phyloP scores from a whole-genome alignment of 495 filamentous ascomycete species.

The Haplographium delicatum region DNA sequence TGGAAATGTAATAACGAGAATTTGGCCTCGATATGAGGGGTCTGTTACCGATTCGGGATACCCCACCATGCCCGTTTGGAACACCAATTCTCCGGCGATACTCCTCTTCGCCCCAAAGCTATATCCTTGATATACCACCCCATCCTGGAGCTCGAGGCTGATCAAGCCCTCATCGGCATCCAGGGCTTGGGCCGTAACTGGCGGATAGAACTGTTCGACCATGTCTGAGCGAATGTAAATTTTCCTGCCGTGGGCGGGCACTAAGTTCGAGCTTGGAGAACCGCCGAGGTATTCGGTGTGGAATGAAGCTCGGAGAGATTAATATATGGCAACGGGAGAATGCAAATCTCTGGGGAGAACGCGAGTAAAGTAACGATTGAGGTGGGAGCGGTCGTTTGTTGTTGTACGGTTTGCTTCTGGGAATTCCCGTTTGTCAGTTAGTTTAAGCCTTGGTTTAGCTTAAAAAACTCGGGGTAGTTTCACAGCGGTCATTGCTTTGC shows the following conservation, averaged over 20 bases:
- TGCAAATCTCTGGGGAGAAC: no score
- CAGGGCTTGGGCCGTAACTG: constrained; percentile 48
- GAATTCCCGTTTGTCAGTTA: no score
- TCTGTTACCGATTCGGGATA: constrained; percentile 95
- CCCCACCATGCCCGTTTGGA: constrained; percentile 99
- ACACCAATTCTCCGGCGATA: constrained; percentile 92
- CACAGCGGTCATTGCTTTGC: no score
- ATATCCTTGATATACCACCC: constrained; percentile 80
- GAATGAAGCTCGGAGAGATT: no score
- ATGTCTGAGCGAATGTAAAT: constrained; percentile 22
- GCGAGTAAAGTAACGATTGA: no score
- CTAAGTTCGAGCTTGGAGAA: no score
- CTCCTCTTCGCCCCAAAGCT: constrained; percentile 93
- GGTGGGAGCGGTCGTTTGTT: no score
- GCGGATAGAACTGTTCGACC: constrained; percentile 42
- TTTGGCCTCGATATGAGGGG: constrained; percentile 88
- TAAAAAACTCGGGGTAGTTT: no score
- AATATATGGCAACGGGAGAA: no score
- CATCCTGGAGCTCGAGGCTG: constrained; percentile 87
- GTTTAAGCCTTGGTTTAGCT: no score
- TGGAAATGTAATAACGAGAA: constrained; percentile 86
- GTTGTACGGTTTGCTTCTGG: no score
- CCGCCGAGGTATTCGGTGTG: no score
- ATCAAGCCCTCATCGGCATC: constrained; percentile 52
- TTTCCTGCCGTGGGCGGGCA: background rate